Conservation (phyloP, 2,329 filamentous ascomycete genomes). For the Cryphonectria radicalis region DNA sequence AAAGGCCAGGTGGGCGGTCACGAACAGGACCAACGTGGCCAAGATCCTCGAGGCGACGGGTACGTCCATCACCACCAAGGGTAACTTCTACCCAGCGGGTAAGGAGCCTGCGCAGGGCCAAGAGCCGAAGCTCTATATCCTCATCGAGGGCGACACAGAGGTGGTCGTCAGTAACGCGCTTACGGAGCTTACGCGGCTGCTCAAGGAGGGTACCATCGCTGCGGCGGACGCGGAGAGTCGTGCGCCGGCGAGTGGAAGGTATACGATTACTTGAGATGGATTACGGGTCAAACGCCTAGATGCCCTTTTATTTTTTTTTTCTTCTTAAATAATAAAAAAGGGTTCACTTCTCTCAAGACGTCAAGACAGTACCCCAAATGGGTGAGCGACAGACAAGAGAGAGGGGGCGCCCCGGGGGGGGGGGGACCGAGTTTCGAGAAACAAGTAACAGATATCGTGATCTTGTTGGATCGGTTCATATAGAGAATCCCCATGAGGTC, state of each 20-base stretch:
- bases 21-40: constrained; percentile 95
- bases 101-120: constrained; percentile 77
- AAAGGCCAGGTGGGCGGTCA: constrained; percentile 97
- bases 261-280: constrained; percentile 71
- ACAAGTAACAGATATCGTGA: neutral
- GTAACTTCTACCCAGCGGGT: constrained; percentile 81
- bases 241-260: constrained; percentile 78
- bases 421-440: neutral
- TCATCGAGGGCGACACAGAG: constrained; percentile 97
- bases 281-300: neutral
- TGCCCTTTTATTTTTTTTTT: neutral
- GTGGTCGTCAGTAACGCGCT: constrained; percentile 88
- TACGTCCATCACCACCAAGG: constrained; percentile 96
- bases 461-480: neutral
- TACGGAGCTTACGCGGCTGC: constrained; percentile 81
- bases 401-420: neutral
- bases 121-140: constrained; percentile 94
- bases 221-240: constrained; percentile 85
- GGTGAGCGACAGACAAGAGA: neutral
- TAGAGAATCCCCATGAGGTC: neutral
- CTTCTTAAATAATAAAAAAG: too few species aligned
- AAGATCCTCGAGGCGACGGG: constrained; percentile 96
- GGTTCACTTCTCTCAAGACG: too few species aligned
- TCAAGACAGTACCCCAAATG: neutral
- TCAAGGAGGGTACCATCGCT: constrained; percentile 89